A percentile compares a stretch with the other conserved stretches of the same genome.
Evolutionary conservation across 495 filamentous ascomycete genomes (phyloP).

Genomic region (Penicillium canariense): DNA sequence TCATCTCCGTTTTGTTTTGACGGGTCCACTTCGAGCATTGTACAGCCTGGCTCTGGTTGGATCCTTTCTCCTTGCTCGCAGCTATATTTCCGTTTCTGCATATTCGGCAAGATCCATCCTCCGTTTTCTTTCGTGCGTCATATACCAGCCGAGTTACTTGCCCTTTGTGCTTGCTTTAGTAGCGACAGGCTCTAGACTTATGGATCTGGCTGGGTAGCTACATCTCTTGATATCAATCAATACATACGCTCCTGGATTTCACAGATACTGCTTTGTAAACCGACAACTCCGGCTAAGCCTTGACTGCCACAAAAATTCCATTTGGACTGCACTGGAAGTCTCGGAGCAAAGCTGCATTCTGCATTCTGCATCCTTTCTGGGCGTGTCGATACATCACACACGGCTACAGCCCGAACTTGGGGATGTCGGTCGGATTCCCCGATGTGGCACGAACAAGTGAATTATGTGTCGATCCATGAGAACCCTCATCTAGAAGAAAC

Average conservation of each 20-base stretch:
- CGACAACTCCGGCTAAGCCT: background rate
- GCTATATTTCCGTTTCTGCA: conserved; percentile 14
- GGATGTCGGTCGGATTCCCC: background rate
- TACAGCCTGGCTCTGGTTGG: conserved; percentile 23
- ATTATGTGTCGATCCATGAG: background rate
- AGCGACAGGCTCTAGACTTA: background rate
- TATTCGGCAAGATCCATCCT: conserved; percentile 11
- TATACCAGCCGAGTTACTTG: conserved; percentile 19
- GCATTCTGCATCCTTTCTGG: background rate
- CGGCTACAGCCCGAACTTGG: background rate
- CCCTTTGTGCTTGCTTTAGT: background rate
- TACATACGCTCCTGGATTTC: background rate
- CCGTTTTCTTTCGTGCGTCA: conserved; percentile 7
- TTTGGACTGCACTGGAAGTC: background rate
- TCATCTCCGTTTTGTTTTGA: conserved; percentile 4
- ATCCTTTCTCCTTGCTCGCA: background rate
- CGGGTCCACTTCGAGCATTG: conserved; percentile 18
- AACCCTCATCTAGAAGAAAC: conserved; percentile 1
- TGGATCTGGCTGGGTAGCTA: background rate
- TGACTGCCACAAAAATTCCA: no score
- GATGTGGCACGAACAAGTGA: background rate
- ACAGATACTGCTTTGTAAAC: background rate
- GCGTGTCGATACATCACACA: background rate
- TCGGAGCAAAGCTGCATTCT: background rate
- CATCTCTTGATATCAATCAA: background rate